phyloP scores from a whole-genome alignment of 1,139 yeast genomes.

The Protomyces gravidus region DNA sequence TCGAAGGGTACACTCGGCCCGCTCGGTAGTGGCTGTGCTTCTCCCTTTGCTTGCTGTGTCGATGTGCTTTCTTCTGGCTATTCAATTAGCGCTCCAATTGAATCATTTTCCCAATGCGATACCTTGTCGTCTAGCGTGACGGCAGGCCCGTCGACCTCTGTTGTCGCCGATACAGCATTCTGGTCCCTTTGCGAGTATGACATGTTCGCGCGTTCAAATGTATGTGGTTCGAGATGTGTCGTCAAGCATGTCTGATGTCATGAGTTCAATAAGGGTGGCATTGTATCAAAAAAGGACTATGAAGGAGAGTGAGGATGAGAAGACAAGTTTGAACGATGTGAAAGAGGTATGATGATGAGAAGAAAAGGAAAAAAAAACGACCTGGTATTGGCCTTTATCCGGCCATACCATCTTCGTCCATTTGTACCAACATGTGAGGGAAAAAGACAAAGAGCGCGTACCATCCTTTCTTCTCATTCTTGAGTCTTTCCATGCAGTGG shows the following conservation, averaged over 20 bases:
- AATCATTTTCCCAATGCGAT: background rate
- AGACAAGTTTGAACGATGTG: background rate
- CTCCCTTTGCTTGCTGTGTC: conserved; percentile 13
- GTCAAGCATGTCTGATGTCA: background rate
- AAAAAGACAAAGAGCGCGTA: too few species aligned
- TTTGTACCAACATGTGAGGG: too few species aligned
- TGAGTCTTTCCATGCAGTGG: background rate
- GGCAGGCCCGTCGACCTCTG: conserved; percentile 16
- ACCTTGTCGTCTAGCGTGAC: conserved; percentile 25
- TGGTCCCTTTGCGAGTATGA: background rate
- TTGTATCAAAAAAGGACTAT: too few species aligned
- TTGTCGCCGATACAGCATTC: conserved; percentile 17
- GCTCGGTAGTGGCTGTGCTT: conserved; percentile 14
- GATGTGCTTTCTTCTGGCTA: conserved; percentile 19
- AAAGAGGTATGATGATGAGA: background rate
- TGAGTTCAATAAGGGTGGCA: background rate
- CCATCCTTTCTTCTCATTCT: too few species aligned
- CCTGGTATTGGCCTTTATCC: too few species aligned
- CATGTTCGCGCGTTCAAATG: too few species aligned
- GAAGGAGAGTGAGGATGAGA: background rate
- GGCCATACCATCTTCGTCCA: too few species aligned
- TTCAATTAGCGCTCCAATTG: background rate
- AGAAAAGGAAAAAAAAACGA: too few species aligned
- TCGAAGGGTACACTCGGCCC: conserved; percentile 6
- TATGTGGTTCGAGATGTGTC: too few species aligned